Evolutionary conservation across 2,329 filamentous ascomycete species (phyloP), one percentile per base, ranked within the genome.

Genomic region (Coleophoma cylindrospora): DNA sequence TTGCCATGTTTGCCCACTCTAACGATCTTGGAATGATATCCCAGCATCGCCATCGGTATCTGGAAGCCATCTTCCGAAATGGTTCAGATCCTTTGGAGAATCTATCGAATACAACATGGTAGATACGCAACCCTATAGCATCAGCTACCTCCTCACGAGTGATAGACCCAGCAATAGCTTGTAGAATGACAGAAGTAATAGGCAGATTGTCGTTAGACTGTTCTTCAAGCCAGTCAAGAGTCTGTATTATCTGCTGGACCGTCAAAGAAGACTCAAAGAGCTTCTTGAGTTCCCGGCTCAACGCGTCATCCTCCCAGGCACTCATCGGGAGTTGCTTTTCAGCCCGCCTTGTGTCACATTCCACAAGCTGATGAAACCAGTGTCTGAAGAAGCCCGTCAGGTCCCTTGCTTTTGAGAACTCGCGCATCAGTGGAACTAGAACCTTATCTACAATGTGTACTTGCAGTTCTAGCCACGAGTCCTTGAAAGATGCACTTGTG

Each of bases 361-460:
- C 50, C 34, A 60, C 55, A 22, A 65, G 54, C 43, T 65, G 60
- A 21, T 49, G 45, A 51, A 64, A 65, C 71, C 70, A 74, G 48
- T 65, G 64, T 10, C 57, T 62, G 17, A 72, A 55, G 45, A 74
- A 74, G 2, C 65, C 66, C 17, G 64, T 58, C 4, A 73, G 56
- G 52, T 73, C 64, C 50, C 72, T 66, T 37, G 68, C 64, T 52
- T 66, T 67, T 15, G 65, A 57, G 53, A 71, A 74, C n/a, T 66
- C 69, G 15, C 59, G 56, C 61, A 71, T 66, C 10, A 75, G 57
- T n/a, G 70, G 70, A 34, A 70, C 51, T 33, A 71, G 50, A 9
- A 72, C 61, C 15, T 63, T 54, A 10, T 56, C 53, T 41, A 70
- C 59, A 36, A 72, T 59, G 12, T 59, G 53, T 4, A 64, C 56